Evolutionary conservation across 2,329 filamentous ascomycete species (phyloP), one percentile per base, ranked within the genome.

Genomic region (Aureobasidium zeae): DNA sequence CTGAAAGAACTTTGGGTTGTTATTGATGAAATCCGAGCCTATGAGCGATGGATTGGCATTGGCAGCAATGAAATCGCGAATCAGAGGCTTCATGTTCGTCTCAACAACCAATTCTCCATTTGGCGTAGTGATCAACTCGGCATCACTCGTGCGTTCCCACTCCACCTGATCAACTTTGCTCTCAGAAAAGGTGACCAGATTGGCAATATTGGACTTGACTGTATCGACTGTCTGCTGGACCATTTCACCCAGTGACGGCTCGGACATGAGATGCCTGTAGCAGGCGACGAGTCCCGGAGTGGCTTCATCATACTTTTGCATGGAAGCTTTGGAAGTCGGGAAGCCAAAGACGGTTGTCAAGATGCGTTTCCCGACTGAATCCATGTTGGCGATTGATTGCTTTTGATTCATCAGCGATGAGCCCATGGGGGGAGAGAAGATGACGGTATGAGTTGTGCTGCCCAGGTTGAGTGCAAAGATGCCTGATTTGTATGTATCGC

Each of bases 121-220:
- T 2, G 61, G 54, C 25, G 60, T 51, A 12, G 70, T 68, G 3
- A 63, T 55, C 8, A 66, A 57, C 2, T 60, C 59, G 1, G 72
- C 63, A 8, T 66, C 58, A 13, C 64, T 68, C n/a, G 57, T 61
- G 24, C 74, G 69, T 55, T 83, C 79, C 78, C 79, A 82, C 2
- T 65, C 64, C 52, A 69, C 68, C 48, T 80, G 74, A 53, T 83
- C 78, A 17, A 82, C 74, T 2, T 70, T 62, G 13, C 74, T 78
- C 6, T 68, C 63, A 26, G 68, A 70, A 52, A 78, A 79, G 1
- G 75, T 76, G 28, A 81, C 68, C 24, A 83, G 57, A 42, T 75
- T 71, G 4, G 73, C 70, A 9, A 74, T 63, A 13, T 69, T 64
- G 5, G 60, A 56, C 48, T 71, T 61, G 5, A 70, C 58, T 45